These are phyloP conservation scores for Acanthamoeba castellanii DNA, from an alignment of 208 protist genomes.

Conservation along the genomic window DNA sequence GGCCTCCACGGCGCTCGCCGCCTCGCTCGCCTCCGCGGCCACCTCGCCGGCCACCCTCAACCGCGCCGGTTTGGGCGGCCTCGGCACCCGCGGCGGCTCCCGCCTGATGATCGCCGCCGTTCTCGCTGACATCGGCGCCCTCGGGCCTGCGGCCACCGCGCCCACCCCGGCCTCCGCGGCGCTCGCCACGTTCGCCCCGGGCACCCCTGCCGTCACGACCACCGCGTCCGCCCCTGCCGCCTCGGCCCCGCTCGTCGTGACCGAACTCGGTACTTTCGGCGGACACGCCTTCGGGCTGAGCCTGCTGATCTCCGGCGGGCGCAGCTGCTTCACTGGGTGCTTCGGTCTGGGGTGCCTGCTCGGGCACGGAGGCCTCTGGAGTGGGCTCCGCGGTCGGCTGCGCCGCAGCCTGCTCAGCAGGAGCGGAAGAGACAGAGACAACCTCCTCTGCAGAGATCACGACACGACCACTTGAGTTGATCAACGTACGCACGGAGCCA, in stretches of 20 bases:
- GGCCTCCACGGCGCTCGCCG: not conserved
- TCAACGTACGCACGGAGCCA: not conserved
- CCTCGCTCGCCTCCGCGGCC: not conserved
- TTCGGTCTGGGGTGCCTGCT: not conserved
- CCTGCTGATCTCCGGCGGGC: not conserved
- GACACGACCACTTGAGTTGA: not conserved
- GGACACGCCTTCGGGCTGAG: not conserved
- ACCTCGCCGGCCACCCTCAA: not conserved
- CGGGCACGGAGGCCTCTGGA: not conserved
- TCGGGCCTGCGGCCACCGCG: slow-evolving; percentile 1
- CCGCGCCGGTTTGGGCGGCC: not conserved
- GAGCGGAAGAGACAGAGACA: not conserved
- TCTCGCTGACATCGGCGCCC: not conserved
- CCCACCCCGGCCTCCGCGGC: not conserved
- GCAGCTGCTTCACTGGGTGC: not conserved
- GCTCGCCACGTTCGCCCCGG: not conserved
- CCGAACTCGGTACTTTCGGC: not conserved
- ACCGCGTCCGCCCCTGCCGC: slow-evolving; percentile 1
- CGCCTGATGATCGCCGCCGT: not conserved
- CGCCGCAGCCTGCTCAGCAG: not conserved
- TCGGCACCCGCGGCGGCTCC: not conserved
- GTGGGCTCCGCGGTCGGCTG: not conserved
- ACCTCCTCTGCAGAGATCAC: not conserved
- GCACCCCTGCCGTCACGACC: not conserved
- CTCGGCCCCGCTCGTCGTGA: not conserved